Evolutionary conservation across 768 basidiomycete genomes (phyloP).

Genomic region (Kwoniella mangroviensis): DNA sequence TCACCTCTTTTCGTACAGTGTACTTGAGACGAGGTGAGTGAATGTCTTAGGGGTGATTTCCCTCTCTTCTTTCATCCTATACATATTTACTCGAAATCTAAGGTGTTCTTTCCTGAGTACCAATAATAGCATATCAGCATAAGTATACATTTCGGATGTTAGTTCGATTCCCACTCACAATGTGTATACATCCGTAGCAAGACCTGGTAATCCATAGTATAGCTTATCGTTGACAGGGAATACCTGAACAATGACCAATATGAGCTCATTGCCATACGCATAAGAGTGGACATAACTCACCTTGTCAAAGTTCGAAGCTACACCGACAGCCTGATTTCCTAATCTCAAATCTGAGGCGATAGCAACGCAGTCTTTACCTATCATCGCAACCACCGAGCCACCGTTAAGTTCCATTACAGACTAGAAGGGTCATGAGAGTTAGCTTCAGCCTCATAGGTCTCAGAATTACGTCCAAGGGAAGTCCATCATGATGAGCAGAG

Average conservation of each 20-base stretch:
- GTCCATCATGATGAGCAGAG: background rate
- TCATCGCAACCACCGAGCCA: constrained; percentile 99
- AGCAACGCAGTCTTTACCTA: constrained; percentile 97
- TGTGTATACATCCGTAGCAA: constrained; percentile 91
- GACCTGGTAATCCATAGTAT: constrained; percentile 86
- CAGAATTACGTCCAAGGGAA: background rate
- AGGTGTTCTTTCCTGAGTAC: constrained; percentile 77
- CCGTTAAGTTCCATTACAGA: constrained; percentile 81
- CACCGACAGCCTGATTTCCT: constrained; percentile 81
- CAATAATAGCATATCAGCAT: background rate
- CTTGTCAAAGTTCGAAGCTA: constrained; percentile 93
- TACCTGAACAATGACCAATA: constrained; percentile 64
- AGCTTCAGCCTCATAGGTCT: background rate
- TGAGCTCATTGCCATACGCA: constrained; percentile 11
- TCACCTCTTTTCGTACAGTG: constrained; percentile 85
- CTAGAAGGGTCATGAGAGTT: constrained; percentile 7
- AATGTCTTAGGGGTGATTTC: constrained; percentile 96
- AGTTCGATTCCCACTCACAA: constrained; percentile 63
- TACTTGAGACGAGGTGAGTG: constrained; percentile 91
- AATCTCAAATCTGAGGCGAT: constrained; percentile 94
- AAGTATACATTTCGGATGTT: background rate
- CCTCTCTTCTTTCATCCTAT: constrained; percentile 98
- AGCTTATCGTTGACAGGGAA: constrained; percentile 92
- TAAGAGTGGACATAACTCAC: constrained; percentile 59
- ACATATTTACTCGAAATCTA: constrained; percentile 96